These are phyloP conservation scores for Nannochloropsis granulata DNA, from an alignment of 108 stramenopile genomes.

Conservation along the genomic window DNA sequence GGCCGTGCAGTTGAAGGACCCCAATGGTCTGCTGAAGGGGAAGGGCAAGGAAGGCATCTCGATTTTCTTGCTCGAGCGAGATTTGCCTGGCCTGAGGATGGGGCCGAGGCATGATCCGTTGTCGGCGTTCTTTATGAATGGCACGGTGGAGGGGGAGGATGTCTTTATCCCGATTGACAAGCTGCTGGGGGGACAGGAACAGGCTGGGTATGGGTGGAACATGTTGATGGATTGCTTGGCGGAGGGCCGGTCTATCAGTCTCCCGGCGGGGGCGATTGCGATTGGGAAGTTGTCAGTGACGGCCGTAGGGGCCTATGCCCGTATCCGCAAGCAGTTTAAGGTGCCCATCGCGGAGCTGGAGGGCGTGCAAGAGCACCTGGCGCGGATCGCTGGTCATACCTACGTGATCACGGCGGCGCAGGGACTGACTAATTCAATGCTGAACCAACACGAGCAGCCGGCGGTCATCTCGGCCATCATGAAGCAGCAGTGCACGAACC, in stretches of 20 bases:
- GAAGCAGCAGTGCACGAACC: conserved; percentile 94
- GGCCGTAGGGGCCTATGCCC: conserved; percentile 79
- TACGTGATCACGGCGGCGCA: conserved; percentile 74
- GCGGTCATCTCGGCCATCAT: conserved; percentile 94
- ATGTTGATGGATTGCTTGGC: conserved; percentile 98
- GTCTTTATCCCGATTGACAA: conserved; percentile 91
- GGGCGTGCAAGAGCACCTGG: conserved; percentile 92
- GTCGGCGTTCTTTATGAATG: conserved; percentile 82
- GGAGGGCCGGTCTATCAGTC: conserved; percentile 85
- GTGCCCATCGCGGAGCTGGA: conserved; percentile 97
- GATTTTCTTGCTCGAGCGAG: conserved; percentile 82
- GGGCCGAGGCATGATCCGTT: conserved; percentile 65
- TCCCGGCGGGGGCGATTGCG: conserved; percentile 86
- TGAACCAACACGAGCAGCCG: conserved; percentile 95
- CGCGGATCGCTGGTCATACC: conserved; percentile 70
- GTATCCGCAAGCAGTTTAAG: conserved; percentile 92
- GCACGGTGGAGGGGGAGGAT: conserved; percentile 92
- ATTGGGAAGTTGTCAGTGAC: conserved; percentile 61
- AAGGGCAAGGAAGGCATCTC: conserved; percentile 79
- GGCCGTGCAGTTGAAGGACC: conserved; percentile 80
- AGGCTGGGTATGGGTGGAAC: conserved; percentile 93
- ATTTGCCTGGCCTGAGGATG: conserved; percentile 73
- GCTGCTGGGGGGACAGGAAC: conserved; percentile 87
- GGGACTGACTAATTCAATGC: conserved; percentile 92
- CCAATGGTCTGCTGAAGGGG: conserved; percentile 74